Base-by-base conservation (phyloP, 2,329 filamentous ascomycete genomes). In the Aspergillus fumigatiaffinis region DNA sequence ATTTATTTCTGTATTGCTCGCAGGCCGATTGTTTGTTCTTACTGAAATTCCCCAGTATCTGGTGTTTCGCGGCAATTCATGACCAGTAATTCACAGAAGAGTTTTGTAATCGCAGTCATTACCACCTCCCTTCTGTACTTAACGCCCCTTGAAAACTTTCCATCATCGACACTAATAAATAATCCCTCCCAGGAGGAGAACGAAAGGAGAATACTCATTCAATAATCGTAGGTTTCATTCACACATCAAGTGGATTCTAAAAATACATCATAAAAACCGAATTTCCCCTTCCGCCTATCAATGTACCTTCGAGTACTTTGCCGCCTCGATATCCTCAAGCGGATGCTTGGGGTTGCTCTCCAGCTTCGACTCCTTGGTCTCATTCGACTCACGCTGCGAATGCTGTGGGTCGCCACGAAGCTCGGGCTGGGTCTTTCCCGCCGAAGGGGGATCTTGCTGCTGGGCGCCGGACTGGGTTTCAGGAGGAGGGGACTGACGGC, bases 401-500 rank as follows among this genome's bases (percentile, higher is more conserved):
- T 61, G 62, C 17, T 70, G 81, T 68, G 10, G 80, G 35, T 73
- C 69, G 38, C 54, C 17, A 63, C 73, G 46, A 66, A 48, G 78
- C 48, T 85, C 78, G 62, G 86, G 77, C 66, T 82, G 79, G 50
- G 83, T 82, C 65, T 86, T 80, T 56, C 85, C 84, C 0, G 79
- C 76, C n/a, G 74, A 83, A 2, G 85, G 80, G 12, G 82, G 70
- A 7, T 83, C 84, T 62, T 84, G 77, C 57, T 84, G 75, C 77
- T 94, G 90, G 55, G 79, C 75, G 58, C 84, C 87, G 41, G 80
- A 77, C 76, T 91, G 89, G 64, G 73, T 71, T 77, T 90, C 86
- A 28, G 90, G 89, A 53, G 86, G 78, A 60, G 91, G 92, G 32
- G 91, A 96, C 77, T 96, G 84, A 70, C 87, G 87, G 73, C 90